Evolutionary conservation across 2,329 filamentous ascomycete species (phyloP).

Genomic region (Mycosphaerelloides madeirae): DNA sequence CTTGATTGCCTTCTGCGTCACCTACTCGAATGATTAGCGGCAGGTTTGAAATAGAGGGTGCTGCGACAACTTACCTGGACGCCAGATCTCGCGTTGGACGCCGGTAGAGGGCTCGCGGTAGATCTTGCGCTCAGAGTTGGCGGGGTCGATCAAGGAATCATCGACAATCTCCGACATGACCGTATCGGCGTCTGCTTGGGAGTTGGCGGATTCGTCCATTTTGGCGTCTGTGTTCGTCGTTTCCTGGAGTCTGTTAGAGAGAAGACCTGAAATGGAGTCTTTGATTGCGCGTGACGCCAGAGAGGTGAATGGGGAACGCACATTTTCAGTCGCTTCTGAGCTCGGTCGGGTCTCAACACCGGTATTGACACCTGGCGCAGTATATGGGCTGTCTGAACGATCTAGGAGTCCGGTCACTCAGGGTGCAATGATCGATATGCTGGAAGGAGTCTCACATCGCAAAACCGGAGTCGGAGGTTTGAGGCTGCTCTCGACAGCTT

Average conservation of each 20-base stretch:
- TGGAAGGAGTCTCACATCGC: no score
- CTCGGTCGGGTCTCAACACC: no score
- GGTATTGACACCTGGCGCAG: no score
- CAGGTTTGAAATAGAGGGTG: no score
- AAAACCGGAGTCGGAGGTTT: no score
- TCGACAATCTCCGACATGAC: not conserved
- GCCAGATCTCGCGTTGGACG: conserved; percentile 35
- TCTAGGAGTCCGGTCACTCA: no score
- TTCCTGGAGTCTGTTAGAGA: no score
- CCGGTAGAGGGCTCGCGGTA: conserved; percentile 20
- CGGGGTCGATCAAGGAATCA: conserved; percentile 1
- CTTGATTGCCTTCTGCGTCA: conserved; percentile 35
- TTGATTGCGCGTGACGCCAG: no score
- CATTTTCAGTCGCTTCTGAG: not conserved
- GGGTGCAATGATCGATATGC: no score
- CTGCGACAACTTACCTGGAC: conserved; percentile 27
- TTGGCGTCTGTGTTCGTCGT: not conserved
- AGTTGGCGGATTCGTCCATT: not conserved
- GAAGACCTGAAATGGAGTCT: no score
- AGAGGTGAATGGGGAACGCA: not conserved
- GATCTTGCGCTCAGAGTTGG: conserved; percentile 14
- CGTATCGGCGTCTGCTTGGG: not conserved
- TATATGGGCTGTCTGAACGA: no score
- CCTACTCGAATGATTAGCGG: conserved; percentile 8
- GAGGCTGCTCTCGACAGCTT: no score